Percentiles rank a stretch among this genome's conserved stretches.
Evolutionary conservation across 2,329 filamentous ascomycete genomes (phyloP).

Genomic region (Fusarium stilboides): DNA sequence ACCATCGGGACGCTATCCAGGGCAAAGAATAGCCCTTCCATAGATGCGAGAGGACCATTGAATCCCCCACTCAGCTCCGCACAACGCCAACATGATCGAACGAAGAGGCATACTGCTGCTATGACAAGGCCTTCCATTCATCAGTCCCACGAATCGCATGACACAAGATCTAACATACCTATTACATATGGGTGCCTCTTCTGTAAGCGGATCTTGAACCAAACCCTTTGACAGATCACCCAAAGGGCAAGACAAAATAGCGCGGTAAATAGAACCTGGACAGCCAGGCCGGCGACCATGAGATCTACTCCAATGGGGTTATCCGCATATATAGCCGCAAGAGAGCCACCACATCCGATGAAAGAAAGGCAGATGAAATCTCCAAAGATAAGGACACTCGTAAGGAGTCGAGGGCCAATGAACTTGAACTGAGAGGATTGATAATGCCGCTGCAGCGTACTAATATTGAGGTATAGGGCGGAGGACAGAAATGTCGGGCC

Average conservation of each 20-base stretch:
- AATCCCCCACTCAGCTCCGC: constrained; percentile 6
- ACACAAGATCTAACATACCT: neutral
- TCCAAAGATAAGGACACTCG: neutral
- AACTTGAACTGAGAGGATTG: neutral
- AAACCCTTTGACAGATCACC: neutral
- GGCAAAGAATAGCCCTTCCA: constrained; percentile 1
- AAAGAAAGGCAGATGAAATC: constrained; percentile 6
- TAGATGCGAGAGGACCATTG: neutral
- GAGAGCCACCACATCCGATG: constrained; percentile 2
- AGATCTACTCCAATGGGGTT: neutral
- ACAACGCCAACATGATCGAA: constrained; percentile 5
- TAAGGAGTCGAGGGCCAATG: neutral
- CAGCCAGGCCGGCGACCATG: constrained; percentile 4
- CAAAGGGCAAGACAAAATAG: constrained; percentile 1
- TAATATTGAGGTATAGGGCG: constrained; percentile 4
- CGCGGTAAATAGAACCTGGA: neutral
- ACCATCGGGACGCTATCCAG: constrained; percentile 1
- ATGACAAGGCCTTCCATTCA: neutral
- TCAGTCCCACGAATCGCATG: neutral
- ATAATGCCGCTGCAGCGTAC: neutral
- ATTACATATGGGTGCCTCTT: neutral
- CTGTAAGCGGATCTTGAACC: neutral
- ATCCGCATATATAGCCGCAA: constrained; percentile 1
- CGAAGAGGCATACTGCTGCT: neutral
- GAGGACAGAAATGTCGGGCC: constrained; percentile 5